Evolutionary conservation across 2,329 filamentous ascomycete species (phyloP).

Genomic region (Epichloe scottii): DNA sequence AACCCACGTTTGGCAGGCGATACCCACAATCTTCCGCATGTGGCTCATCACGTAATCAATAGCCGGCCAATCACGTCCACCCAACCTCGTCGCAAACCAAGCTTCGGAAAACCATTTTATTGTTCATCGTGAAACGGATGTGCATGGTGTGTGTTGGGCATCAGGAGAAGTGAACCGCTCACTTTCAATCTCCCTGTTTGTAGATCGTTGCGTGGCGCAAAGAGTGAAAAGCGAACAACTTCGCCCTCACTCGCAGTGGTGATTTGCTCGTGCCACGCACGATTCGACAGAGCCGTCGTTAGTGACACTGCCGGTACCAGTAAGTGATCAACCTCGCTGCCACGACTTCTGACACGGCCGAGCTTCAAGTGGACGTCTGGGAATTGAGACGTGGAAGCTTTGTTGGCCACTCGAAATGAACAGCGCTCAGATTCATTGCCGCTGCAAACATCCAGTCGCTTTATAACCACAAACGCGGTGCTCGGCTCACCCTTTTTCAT

Average conservation of each 20-base stretch:
- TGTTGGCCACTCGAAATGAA: background rate
- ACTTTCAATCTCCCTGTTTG: background rate
- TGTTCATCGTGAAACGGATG: constrained; percentile 1
- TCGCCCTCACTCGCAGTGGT: background rate
- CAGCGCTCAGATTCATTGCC: background rate
- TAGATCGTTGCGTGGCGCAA: background rate
- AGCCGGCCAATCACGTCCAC: constrained; percentile 6
- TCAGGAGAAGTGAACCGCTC: constrained; percentile 3
- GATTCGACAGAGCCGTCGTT: background rate
- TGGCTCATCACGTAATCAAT: constrained; percentile 8
- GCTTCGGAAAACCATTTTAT: background rate
- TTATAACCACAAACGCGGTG: background rate
- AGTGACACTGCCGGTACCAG: background rate
- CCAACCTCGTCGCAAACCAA: background rate
- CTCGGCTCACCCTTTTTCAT: background rate
- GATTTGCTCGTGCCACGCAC: background rate
- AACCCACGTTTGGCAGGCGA: too few relatives aligned
- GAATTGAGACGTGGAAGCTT: background rate
- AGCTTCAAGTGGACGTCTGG: background rate
- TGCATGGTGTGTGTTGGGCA: background rate
- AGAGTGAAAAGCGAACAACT: background rate
- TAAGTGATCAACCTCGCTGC: constrained; percentile 1
- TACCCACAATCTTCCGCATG: background rate
- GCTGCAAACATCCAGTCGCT: background rate
- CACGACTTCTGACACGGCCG: background rate